Conservation (phyloP, 805 yeast species). For the Yarrowia sp. region DNA sequence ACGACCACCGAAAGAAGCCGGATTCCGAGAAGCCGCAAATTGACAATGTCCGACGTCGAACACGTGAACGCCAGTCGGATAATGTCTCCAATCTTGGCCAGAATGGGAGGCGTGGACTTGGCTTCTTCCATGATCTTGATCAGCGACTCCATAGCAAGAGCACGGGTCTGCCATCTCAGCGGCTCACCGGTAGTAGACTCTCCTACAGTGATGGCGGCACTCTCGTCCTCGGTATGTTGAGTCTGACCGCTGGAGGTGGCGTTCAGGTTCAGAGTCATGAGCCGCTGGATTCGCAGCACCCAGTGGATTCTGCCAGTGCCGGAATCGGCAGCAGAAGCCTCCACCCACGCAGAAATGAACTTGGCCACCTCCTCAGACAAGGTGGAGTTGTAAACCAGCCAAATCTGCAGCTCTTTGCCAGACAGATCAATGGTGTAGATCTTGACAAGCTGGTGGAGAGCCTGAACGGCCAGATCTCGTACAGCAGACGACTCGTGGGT, state of each 20-base stretch:
- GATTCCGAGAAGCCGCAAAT: constrained; percentile 70
- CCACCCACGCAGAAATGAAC: constrained; percentile 67
- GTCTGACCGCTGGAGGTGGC: constrained; percentile 48
- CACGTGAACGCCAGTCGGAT: constrained; percentile 82
- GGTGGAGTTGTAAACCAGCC: constrained; percentile 62
- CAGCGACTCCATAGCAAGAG: constrained; percentile 49
- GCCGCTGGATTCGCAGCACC: constrained; percentile 61
- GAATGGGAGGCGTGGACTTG: constrained; percentile 44
- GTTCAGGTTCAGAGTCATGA: constrained; percentile 33
- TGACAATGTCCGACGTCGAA: constrained; percentile 71
- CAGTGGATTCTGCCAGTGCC: constrained; percentile 51
- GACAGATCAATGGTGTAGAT: constrained; percentile 56
- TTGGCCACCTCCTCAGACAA: constrained; percentile 54
- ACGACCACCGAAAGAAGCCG: constrained; percentile 66
- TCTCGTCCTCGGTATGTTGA: constrained; percentile 34
- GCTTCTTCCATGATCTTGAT: constrained; percentile 46
- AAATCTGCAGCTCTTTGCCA: constrained; percentile 57
- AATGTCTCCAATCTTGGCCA: constrained; percentile 58
- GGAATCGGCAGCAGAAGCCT: constrained; percentile 51
- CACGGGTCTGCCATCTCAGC: constrained; percentile 55
- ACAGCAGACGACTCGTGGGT: constrained; percentile 41
- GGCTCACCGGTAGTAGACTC: constrained; percentile 48
- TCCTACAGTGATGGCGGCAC: constrained; percentile 48
- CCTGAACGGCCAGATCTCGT: constrained; percentile 57
- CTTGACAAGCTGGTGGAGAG: constrained; percentile 66